Conservation (phyloP, 2,329 filamentous ascomycete species). For the Hirsutella thompsonii region DNA sequence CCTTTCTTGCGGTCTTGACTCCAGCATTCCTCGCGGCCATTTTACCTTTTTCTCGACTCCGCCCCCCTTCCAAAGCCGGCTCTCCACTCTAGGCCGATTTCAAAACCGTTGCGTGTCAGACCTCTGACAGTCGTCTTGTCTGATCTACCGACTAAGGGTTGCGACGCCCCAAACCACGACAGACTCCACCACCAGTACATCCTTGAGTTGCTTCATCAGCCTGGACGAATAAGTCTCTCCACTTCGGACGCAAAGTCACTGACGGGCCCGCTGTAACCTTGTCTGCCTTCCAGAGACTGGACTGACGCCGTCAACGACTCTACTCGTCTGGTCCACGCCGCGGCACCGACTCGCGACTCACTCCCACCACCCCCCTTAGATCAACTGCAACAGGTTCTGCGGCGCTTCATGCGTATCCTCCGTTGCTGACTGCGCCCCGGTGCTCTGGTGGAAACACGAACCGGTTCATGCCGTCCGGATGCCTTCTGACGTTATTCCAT, state of each 20-base stretch:
- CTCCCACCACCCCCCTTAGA: too few relatives aligned
- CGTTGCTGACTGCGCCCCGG: too few relatives aligned
- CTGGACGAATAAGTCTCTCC: neutral
- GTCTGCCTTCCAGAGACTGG: neutral
- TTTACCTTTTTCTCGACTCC: neutral
- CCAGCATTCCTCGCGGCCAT: too few relatives aligned
- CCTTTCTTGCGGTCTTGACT: too few relatives aligned
- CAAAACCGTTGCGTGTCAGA: neutral
- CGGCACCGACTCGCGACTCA: neutral
- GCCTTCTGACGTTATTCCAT: constrained; percentile 32
- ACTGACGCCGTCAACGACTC: neutral
- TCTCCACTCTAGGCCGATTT: neutral
- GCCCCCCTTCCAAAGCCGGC: neutral
- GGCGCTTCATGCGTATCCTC: too few relatives aligned
- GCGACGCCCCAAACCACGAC: neutral
- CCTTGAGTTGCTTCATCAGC: neutral
- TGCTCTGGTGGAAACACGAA: constrained; percentile 9
- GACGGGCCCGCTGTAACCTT: neutral
- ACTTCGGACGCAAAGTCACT: neutral
- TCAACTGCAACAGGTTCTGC: too few relatives aligned
- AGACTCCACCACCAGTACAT: neutral
- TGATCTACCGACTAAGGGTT: neutral
- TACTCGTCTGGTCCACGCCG: neutral
- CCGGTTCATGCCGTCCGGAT: constrained; percentile 38
- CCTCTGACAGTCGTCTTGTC: constrained; percentile 3